These are phyloP conservation scores for Cercospora sesami DNA, from an alignment of 2,329 filamentous ascomycete genomes.

Conservation along the genomic window DNA sequence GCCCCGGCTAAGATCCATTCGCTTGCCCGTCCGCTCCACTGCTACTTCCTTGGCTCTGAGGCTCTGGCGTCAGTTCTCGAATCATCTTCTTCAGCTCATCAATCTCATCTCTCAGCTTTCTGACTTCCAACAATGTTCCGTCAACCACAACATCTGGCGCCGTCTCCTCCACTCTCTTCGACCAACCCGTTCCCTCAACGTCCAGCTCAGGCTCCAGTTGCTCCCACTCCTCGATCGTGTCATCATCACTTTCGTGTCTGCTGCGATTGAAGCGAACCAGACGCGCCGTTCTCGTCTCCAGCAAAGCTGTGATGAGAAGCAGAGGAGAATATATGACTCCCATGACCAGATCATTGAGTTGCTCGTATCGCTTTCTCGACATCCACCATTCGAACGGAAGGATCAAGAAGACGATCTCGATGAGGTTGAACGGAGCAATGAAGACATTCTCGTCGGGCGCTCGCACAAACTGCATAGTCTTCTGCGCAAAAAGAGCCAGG, in stretches of 20 bases:
- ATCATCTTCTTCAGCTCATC: conserved; percentile 47
- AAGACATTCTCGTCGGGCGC: conserved; percentile 98
- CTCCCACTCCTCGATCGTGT: conserved; percentile 90
- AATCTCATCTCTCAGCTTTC: conserved; percentile 48
- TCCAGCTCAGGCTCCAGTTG: conserved; percentile 71
- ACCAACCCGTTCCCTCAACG: conserved; percentile 82
- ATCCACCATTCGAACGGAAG: conserved; percentile 96
- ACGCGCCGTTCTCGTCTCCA: conserved; percentile 46
- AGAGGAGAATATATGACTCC: conserved; percentile 79
- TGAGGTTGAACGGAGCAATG: conserved; percentile 90
- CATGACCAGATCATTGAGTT: conserved; percentile 88
- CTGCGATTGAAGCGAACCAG: conserved; percentile 63
- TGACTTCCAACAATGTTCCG: conserved; percentile 66
- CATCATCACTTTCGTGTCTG: conserved; percentile 84
- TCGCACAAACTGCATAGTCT: conserved; percentile 94
- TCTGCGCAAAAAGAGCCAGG: conserved; percentile 86
- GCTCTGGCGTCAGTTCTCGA: conserved; percentile 26
- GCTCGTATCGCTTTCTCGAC: conserved; percentile 68
- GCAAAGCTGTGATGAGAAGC: conserved; percentile 71
- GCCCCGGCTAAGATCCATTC: neutral
- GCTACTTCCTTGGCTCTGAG: conserved; percentile 2
- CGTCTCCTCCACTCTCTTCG: conserved; percentile 71
- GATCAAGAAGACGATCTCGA: conserved; percentile 79
- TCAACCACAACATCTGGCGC: conserved; percentile 83
- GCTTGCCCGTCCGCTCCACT: neutral